Percentiles rank a stretch among this genome's conserved stretches.
phyloP scores from a whole-genome alignment of 805 yeast genomes.

The Nakazawaea wyomingensis region DNA sequence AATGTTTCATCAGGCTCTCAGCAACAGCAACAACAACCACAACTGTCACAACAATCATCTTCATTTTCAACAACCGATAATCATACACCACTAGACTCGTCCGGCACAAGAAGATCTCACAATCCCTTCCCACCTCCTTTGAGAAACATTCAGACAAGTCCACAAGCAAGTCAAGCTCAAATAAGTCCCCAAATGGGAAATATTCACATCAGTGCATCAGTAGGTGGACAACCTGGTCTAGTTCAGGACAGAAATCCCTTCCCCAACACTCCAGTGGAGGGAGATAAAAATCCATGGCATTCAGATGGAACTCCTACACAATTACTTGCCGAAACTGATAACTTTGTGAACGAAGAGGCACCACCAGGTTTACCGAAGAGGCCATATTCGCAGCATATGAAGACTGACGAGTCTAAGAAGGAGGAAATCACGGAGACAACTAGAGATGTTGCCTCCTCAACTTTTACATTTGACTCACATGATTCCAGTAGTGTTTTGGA shows the following conservation, averaged over 20 bases:
- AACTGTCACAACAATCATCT: neutral
- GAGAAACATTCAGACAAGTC: neutral
- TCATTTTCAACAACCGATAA: neutral
- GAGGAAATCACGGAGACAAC: neutral
- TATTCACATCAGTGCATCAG: neutral
- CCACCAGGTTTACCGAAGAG: conserved; percentile 6
- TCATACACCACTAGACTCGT: neutral
- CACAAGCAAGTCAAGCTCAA: neutral
- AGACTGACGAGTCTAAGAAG: neutral
- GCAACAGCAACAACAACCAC: conserved; percentile 3
- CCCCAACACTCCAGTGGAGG: neutral
- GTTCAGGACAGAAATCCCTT: conserved; percentile 3
- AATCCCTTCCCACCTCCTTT: conserved; percentile 3
- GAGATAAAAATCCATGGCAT: conserved; percentile 1
- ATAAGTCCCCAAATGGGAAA: neutral
- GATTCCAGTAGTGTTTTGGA: conserved; percentile 6
- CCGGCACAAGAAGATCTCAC: neutral
- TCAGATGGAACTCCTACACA: neutral
- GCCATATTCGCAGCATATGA: neutral
- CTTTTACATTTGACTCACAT: neutral
- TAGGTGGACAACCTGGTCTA: neutral
- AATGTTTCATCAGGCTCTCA: neutral
- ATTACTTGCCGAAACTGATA: neutral
- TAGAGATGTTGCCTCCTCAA: neutral
- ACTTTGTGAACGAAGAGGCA: neutral